Base-by-base conservation (phyloP, 2,329 filamentous ascomycete species). In the Aspergillus pseudonomiae region DNA sequence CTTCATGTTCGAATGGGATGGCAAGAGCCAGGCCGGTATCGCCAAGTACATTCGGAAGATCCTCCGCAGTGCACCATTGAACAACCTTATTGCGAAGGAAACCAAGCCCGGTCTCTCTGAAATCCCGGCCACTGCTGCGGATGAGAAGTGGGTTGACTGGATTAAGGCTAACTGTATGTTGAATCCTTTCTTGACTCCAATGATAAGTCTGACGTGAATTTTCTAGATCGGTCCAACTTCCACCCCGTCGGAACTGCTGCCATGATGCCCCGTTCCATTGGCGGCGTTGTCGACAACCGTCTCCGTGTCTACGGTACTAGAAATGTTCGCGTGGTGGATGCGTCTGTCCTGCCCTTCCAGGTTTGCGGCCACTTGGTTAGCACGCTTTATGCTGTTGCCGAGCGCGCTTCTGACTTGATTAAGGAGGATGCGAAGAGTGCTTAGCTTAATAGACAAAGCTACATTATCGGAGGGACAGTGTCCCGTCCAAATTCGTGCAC, bases 321-420 rank as follows among this genome's bases (percentile, higher is more conserved):
- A 34, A 78, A 78, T 62, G 67, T 78, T 6, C 68, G 75, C 4
- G 74, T 78, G 1, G 64, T 75, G 5, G 76, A 78, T 64, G 75
- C 76, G 30, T 77, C 74, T 58, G 66, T 75, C 32, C 58, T 74
- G 26, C 75, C 74, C 1, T 70, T 73, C 50, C 71, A 75, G 56
- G 46, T 75, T 14, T 72, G 69, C 62, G 74, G 73, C 3, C 74
- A 77, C 58, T 61, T 75, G 59, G 65, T 66, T 28, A 73, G 70
- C 54, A 75, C 73, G 2, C 61, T 77, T 24, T 77, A 77, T 61
- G 73, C 72, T 0, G 66, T 77, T 26, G 73, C 74, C 1, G 75
- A 78, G 52, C 69, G 62, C 57, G 72, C 70, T 11, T 68, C 74
- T 4, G 74, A 77, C 58, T 7, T 75, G 34, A 77, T 77, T 53